A percentile compares a stretch with the other conserved stretches of the same genome.
These are phyloP conservation scores for Trametes pubescens DNA, from an alignment of 1,284 basidiomycete species.

Conservation along the genomic window DNA sequence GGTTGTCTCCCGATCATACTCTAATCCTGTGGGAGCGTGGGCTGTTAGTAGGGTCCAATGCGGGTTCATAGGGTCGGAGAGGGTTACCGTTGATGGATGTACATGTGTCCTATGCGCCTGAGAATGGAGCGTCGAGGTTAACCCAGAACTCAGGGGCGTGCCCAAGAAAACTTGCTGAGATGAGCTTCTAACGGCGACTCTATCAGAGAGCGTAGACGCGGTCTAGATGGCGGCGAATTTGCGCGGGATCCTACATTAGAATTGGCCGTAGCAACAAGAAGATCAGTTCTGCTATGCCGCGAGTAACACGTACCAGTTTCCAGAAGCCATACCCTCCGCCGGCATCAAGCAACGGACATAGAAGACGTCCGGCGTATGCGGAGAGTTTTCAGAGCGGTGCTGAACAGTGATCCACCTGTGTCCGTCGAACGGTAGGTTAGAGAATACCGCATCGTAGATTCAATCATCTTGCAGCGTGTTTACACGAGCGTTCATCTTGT, in stretches of 20 bases:
- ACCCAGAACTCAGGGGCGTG: not conserved
- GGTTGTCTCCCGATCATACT: slow-evolving; percentile 36
- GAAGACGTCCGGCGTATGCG: not conserved
- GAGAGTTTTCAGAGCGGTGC: not conserved
- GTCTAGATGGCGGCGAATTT: not conserved
- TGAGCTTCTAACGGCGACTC: slow-evolving; percentile 1
- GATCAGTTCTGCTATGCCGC: not conserved
- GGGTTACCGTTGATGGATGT: not conserved
- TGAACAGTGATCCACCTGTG: not conserved
- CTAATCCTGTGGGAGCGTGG: slow-evolving; percentile 6
- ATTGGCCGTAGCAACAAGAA: not conserved
- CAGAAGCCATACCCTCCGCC: not conserved
- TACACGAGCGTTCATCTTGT: too few species aligned
- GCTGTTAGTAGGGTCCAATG: not conserved
- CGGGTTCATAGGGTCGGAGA: not conserved
- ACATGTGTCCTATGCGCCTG: not conserved
- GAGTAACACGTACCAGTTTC: too few species aligned
- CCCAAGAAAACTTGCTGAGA: not conserved
- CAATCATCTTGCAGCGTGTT: too few species aligned
- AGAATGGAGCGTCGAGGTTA: not conserved
- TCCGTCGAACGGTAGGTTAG: not conserved
- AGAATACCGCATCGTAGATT: too few species aligned
- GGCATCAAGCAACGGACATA: not conserved
- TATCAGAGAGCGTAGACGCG: not conserved
- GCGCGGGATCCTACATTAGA: not conserved